Base-by-base conservation (phyloP, 2,329 filamentous ascomycete species). In the Trichoderma sp. region DNA sequence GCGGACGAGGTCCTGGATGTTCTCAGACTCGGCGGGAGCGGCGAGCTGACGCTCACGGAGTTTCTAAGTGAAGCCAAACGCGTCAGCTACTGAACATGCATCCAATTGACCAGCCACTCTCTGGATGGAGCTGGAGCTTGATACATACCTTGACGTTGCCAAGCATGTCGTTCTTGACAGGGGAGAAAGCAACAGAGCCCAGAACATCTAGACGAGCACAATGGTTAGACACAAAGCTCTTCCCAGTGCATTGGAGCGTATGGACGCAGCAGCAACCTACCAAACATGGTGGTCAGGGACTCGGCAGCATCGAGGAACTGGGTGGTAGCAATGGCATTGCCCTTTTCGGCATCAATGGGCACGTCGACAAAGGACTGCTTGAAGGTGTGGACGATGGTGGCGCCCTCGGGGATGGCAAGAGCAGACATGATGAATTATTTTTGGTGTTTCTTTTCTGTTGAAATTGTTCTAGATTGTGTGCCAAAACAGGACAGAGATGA, bases 301-400 rank as follows among this genome's bases (percentile, higher is more conserved):
- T 98, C 94, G 68, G 94, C 89, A 71, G 96, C 96, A 75, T 97
- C 93, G 74, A 98, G 91, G 83, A 98, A 99, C 81, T 97, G 90
- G 71, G 88, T 88, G 61, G 96, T 98, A 69, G 89, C 84, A 78
- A 98, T 90, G 73, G 90, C 92, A 84, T 94, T 92, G 83, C 90
- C 91, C 76, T 93, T 91, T 76, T 87, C 86, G 73, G 87, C 85
- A 77, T 94, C 89, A 77, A 97, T 83, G 15, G 93, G 91, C 69
- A 98, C 95, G 77, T 95, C 89, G 74, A 88, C 86, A 85, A 97
- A 99, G 77, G 92, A 95, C 81, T 88, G 88, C 85, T 93, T 92
- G 82, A 97, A 87, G 77, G 91, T 93, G 80, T 97, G 90, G 83
- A 98, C 92, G 85, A 95, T 94, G 78, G 94, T 97, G 77, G 88